phyloP scores from a whole-genome alignment of 2,329 filamentous ascomycete genomes.

The Aspergillus cejpii region DNA sequence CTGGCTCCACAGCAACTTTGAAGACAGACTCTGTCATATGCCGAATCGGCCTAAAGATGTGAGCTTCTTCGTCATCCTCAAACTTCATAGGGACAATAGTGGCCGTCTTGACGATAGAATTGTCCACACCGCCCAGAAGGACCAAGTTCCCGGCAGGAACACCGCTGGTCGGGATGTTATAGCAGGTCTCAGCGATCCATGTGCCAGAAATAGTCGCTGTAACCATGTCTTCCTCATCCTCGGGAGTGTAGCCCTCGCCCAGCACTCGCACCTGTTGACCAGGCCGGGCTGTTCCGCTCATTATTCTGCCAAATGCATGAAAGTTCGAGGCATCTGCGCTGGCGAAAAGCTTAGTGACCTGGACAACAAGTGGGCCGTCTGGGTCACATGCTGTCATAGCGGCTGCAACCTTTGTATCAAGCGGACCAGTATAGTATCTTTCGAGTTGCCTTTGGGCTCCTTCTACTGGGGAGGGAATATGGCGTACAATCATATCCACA shows the following conservation, averaged over 20 bases:
- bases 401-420: constrained; percentile 71
- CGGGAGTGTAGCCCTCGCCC: constrained; percentile 89
- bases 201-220: constrained; percentile 76
- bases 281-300: constrained; percentile 82
- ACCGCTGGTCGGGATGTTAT: constrained; percentile 85
- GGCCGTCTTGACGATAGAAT: constrained; percentile 95
- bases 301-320: constrained; percentile 79
- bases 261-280: constrained; percentile 81
- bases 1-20: constrained; percentile 95
- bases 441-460: constrained; percentile 71
- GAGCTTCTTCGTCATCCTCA: constrained; percentile 81
- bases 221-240: constrained; percentile 97
- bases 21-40: constrained; percentile 98
- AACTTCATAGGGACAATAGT: constrained; percentile 77
- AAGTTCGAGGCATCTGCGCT: constrained; percentile 86
- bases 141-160: constrained; percentile 92
- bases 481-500: constrained; percentile 88
- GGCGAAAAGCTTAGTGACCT: constrained; percentile 90
- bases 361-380: constrained; percentile 84
- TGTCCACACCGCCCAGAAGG: constrained; percentile 86
- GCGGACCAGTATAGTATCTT: constrained; percentile 83
- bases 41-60: constrained; percentile 86
- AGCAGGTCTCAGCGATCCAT: constrained; percentile 85
- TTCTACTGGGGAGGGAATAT: constrained; percentile 78
- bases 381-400: constrained; percentile 78